phyloP scores from a whole-genome alignment of 202 grass and related monocot species.

The Digitaria exilis region DNA sequence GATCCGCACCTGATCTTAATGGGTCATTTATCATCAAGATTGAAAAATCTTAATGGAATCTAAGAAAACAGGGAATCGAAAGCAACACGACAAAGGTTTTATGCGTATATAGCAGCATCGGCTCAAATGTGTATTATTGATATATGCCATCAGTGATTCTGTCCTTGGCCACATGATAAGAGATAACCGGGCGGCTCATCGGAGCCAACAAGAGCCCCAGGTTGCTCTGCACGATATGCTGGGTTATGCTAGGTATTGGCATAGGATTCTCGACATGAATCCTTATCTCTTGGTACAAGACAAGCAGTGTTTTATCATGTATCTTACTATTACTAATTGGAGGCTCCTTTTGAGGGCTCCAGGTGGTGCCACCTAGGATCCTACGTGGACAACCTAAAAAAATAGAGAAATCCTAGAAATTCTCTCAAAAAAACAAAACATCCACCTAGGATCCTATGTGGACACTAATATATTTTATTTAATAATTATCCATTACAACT shows the following conservation, averaged over 20 bases:
- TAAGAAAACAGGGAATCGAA: no score
- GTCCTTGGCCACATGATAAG: neutral
- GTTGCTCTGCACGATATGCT: conserved; percentile 13
- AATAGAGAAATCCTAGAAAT: no score
- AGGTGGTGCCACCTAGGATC: no score
- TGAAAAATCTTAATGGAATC: neutral
- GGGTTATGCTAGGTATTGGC: neutral
- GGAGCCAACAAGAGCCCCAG: neutral
- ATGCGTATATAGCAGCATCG: neutral
- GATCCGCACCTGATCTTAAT: neutral
- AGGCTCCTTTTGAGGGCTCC: no score
- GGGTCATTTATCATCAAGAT: neutral
- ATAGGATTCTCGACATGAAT: conserved; percentile 1
- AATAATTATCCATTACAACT: no score
- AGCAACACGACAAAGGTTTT: neutral
- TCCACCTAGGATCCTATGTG: no score
- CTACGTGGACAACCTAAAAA: no score
- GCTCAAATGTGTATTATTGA: neutral
- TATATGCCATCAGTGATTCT: neutral
- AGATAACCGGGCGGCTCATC: neutral
- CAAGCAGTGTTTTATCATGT: neutral
- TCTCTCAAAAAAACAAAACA: no score
- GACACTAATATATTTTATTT: no score
- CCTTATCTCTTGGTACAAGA: neutral
- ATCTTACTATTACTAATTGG: no score